These are phyloP conservation scores for Haberlea rhodopensis DNA, from an alignment of 257 asterid genomes.

Conservation along the genomic window DNA sequence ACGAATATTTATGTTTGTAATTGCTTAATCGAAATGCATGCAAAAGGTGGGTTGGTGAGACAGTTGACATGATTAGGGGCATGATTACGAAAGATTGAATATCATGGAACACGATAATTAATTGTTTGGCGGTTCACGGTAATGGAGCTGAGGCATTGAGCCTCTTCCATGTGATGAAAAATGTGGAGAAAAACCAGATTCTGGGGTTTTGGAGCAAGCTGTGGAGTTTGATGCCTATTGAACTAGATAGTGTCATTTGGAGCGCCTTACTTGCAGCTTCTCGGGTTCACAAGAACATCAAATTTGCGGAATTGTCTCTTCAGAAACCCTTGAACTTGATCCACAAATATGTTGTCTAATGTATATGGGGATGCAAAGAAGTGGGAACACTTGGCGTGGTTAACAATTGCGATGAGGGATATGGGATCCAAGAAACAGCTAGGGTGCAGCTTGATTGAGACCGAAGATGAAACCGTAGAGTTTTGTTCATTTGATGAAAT, in stretches of 20 bases:
- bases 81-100: slow-evolving; percentile 62
- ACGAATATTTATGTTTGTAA: slow-evolving; percentile 60
- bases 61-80: slow-evolving; percentile 47
- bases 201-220: slow-evolving; percentile 71
- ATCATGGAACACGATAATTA: slow-evolving; percentile 81
- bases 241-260: slow-evolving; percentile 72
- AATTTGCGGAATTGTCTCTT: slow-evolving; percentile 62
- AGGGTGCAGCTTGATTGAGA: slow-evolving; percentile 66
- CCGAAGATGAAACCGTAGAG: slow-evolving; percentile 52
- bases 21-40: slow-evolving; percentile 74
- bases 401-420: slow-evolving; percentile 63
- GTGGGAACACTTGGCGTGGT: slow-evolving; percentile 65
- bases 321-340: slow-evolving; percentile 63
- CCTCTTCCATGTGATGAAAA: slow-evolving; percentile 56
- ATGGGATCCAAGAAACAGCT: slow-evolving; percentile 66
- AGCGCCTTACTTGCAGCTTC: slow-evolving; percentile 73
- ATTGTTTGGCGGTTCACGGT: slow-evolving; percentile 81
- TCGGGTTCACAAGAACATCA: slow-evolving; percentile 56
- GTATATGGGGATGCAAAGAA: slow-evolving; percentile 66
- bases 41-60: slow-evolving; percentile 70
- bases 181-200: slow-evolving; percentile 58
- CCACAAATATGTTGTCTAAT: slow-evolving; percentile 65
- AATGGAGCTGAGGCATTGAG: slow-evolving; percentile 61
- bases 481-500: slow-evolving; percentile 72
- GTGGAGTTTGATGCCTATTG: slow-evolving; percentile 71